A percentile compares a stretch with the other conserved stretches of the same genome.
Conservation (phyloP, 169 alveolate species). For the Cryptosporidium canis region DNA sequence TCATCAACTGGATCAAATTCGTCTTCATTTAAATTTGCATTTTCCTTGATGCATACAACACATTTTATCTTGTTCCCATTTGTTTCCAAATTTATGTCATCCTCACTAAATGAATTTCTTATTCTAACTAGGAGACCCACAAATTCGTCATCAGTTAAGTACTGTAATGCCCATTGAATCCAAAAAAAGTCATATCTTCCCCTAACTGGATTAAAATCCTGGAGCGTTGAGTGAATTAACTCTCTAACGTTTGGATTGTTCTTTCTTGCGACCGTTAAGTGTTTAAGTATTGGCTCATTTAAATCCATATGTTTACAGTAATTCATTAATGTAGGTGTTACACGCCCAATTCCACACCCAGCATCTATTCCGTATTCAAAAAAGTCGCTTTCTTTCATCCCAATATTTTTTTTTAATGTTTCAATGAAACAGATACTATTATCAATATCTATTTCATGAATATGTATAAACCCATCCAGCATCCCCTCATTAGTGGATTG, state of each 20-base stretch:
- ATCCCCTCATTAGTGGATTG: slow-evolving; percentile 63
- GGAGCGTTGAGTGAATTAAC: slow-evolving; percentile 17
- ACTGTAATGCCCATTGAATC: slow-evolving; percentile 64
- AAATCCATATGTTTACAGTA: slow-evolving; percentile 48
- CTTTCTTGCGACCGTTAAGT: slow-evolving; percentile 28
- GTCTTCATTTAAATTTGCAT: slow-evolving; percentile 30
- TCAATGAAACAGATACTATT: slow-evolving; percentile 17
- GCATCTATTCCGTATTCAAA: slow-evolving; percentile 67
- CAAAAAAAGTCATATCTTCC: slow-evolving; percentile 65
- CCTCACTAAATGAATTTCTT: background rate
- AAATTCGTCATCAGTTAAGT: slow-evolving; percentile 55
- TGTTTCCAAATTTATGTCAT: background rate
- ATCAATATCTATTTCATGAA: slow-evolving; percentile 54
- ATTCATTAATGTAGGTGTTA: slow-evolving; percentile 31
- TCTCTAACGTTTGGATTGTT: slow-evolving; percentile 1
- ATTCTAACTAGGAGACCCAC: slow-evolving; percentile 29
- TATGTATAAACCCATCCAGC: slow-evolving; percentile 63
- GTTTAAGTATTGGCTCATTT: slow-evolving; percentile 22
- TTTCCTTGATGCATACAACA: slow-evolving; percentile 56
- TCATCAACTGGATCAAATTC: slow-evolving; percentile 35
- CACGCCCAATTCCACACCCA: slow-evolving; percentile 72
- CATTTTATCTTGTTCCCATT: background rate
- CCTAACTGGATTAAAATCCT: slow-evolving; percentile 26
- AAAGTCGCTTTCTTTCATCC: background rate
- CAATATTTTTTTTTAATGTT: slow-evolving; percentile 8